Evolutionary conservation across 805 yeast species (phyloP).

Genomic region (Isabelozyma gotoi): DNA sequence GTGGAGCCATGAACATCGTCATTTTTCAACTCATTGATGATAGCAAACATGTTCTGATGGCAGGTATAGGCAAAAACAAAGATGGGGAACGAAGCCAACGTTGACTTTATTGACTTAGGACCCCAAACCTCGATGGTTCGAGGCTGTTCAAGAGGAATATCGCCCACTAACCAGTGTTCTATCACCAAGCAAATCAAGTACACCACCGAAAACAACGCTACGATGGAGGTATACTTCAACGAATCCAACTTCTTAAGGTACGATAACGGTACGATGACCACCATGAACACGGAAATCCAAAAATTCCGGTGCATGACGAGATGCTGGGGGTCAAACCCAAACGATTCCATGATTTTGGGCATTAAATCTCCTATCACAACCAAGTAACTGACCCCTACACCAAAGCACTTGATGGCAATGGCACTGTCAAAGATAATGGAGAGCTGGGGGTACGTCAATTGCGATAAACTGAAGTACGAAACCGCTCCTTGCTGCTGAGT

Average conservation of each 20-base stretch:
- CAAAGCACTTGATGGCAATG: conserved; percentile 76
- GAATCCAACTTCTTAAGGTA: conserved; percentile 64
- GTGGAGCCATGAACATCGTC: conserved; percentile 34
- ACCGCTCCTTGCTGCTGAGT: conserved; percentile 43
- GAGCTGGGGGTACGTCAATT: conserved; percentile 67
- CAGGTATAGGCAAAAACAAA: conserved; percentile 81
- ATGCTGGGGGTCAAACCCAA: conserved; percentile 23
- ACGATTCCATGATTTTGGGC: conserved; percentile 53
- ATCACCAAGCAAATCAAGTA: conserved; percentile 60
- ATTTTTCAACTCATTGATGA: conserved; percentile 63
- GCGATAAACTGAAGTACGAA: conserved; percentile 45
- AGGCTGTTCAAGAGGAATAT: conserved; percentile 12
- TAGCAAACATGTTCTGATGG: conserved; percentile 77
- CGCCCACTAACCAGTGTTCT: conserved; percentile 42
- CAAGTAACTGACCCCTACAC: conserved; percentile 69
- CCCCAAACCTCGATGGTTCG: conserved; percentile 31
- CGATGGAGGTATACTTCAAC: conserved; percentile 66
- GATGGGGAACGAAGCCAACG: conserved; percentile 65
- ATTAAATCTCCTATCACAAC: conserved; percentile 76
- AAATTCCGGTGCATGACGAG: conserved; percentile 40
- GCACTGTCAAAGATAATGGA: conserved; percentile 72
- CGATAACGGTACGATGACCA: conserved; percentile 63
- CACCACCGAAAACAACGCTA: conserved; percentile 65
- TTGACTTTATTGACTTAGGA: conserved; percentile 38
- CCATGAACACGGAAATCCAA: conserved; percentile 54